Evolutionary conservation across 1,139 yeast species (phyloP).

Genomic region (Zygotorulaspora mrakii): DNA sequence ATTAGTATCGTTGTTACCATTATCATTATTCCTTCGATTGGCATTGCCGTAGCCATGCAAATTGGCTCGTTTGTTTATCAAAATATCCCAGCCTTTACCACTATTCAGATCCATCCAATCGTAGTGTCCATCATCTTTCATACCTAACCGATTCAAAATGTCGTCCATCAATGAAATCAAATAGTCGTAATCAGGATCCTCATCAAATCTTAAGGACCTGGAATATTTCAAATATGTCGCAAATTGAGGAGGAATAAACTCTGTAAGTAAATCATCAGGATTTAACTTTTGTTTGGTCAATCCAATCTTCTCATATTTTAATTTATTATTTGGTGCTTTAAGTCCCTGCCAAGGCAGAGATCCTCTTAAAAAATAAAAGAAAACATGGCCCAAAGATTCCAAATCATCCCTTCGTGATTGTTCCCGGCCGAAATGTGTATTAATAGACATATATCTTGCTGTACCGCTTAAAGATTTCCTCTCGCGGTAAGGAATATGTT

Average conservation of each 20-base stretch:
- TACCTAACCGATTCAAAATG: slow-evolving; percentile 67
- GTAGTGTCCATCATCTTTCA: slow-evolving; percentile 76
- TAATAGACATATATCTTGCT: slow-evolving; percentile 95
- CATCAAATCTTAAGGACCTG: slow-evolving; percentile 81
- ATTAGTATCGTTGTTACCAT: slow-evolving; percentile 10
- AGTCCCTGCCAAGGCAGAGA: slow-evolving; percentile 98
- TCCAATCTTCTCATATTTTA: slow-evolving; percentile 94
- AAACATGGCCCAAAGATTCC: slow-evolving; percentile 93
- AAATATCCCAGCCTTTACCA: slow-evolving; percentile 89
- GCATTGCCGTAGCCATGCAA: slow-evolving; percentile 68
- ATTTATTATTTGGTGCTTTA: slow-evolving; percentile 96
- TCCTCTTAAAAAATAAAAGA: slow-evolving; percentile 88
- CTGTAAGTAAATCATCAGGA: slow-evolving; percentile 67
- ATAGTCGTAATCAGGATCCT: slow-evolving; percentile 90
- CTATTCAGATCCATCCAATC: slow-evolving; percentile 94
- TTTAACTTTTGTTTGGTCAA: slow-evolving; percentile 87
- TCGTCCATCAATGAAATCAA: slow-evolving; percentile 72
- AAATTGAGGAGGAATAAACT: slow-evolving; percentile 72
- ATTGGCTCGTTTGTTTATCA: slow-evolving; percentile 80
- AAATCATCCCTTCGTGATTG: slow-evolving; percentile 94
- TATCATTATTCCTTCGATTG: slow-evolving; percentile 24
- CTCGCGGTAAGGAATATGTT: slow-evolving; percentile 94
- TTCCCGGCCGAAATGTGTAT: slow-evolving; percentile 95
- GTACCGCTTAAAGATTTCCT: slow-evolving; percentile 93
- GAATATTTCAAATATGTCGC: slow-evolving; percentile 83